These are phyloP conservation scores for Colletotrichum gloeosporioides DNA, from an alignment of 2,329 filamentous ascomycete genomes.

Conservation along the genomic window DNA sequence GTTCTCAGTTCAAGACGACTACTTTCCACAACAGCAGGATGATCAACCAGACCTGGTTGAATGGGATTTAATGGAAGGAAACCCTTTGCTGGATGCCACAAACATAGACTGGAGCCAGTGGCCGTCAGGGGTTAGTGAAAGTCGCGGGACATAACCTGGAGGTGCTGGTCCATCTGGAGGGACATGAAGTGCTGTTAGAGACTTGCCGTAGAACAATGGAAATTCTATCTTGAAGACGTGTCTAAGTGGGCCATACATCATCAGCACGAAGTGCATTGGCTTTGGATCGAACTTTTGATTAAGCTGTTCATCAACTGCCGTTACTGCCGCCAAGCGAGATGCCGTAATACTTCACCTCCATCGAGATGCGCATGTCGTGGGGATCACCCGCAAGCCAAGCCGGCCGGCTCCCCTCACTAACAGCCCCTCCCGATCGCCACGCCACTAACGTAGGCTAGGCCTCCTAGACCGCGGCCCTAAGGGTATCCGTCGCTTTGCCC, in stretches of 20 bases:
- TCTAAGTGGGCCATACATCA: neutral
- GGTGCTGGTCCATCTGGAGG: too few species aligned
- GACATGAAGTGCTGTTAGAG: neutral
- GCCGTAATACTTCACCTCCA: neutral
- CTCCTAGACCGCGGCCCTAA: neutral
- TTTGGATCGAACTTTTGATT: neutral
- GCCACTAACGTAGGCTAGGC: constrained; percentile 8
- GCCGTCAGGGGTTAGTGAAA: too few species aligned
- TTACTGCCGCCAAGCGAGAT: neutral
- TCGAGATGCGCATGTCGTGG: neutral
- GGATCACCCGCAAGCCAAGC: neutral
- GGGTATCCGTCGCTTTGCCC: neutral
- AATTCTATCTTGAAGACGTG: neutral
- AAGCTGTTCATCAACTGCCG: neutral
- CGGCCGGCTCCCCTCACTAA: neutral
- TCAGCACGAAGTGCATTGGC: neutral
- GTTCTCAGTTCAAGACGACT: too few species aligned
- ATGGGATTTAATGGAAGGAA: too few species aligned
- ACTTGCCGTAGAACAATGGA: too few species aligned
- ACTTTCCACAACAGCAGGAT: too few species aligned
- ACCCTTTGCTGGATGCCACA: too few species aligned
- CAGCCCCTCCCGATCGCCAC: constrained; percentile 17
- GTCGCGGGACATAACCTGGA: too few species aligned
- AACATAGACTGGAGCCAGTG: too few species aligned
- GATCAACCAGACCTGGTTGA: too few species aligned